These are phyloP conservation scores for Buddleja alternifolia DNA, from an alignment of 257 asterid species.

Conservation along the genomic window DNA sequence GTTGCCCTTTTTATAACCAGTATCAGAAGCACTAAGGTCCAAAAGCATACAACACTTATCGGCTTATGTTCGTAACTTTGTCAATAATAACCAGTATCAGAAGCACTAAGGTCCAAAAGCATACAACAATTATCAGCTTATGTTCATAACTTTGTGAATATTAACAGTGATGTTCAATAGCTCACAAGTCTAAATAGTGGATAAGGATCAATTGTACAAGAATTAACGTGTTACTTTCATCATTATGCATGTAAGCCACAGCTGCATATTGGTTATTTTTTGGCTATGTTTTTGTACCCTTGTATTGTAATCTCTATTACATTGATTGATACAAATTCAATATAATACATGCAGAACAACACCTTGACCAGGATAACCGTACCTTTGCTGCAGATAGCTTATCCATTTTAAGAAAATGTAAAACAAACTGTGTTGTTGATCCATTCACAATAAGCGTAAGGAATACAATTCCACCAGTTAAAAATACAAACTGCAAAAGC, in stretches of 20 bases:
- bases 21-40: too few relatives aligned
- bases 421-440: slow-evolving; percentile 86
- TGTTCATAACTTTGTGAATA: too few relatives aligned
- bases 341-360: slow-evolving; percentile 20
- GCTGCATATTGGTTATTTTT: slow-evolving; percentile 2
- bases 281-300: neutral
- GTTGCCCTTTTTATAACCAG: too few relatives aligned
- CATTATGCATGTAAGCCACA: neutral
- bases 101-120: slow-evolving; percentile 1
- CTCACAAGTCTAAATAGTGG: neutral
- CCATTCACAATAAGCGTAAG: slow-evolving; percentile 94
- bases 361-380: slow-evolving; percentile 28
- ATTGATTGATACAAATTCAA: too few relatives aligned
- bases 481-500: slow-evolving; percentile 92
- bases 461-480: slow-evolving; percentile 96
- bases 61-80: too few relatives aligned
- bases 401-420: slow-evolving; percentile 74
- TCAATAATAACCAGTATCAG: too few relatives aligned
- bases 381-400: slow-evolving; percentile 84
- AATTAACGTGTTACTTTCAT: neutral
- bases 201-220: slow-evolving; percentile 1
- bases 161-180: neutral
- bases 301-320: neutral
- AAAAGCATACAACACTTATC: too few relatives aligned
- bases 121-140: too few relatives aligned